Evolutionary conservation across 75 land plant species (phyloP).

Genomic region (Pinus tabuliformis): DNA sequence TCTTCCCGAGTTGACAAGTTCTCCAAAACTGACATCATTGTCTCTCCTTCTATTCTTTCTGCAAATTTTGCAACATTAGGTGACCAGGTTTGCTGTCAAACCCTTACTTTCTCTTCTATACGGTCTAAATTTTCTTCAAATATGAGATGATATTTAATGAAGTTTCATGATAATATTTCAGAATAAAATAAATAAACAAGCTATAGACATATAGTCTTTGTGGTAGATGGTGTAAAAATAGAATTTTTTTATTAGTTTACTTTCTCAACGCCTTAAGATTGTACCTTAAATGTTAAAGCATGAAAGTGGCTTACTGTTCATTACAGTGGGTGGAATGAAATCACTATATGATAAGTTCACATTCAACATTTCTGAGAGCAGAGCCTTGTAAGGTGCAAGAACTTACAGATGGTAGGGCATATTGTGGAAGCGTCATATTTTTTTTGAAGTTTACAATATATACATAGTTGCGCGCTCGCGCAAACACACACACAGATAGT

Average conservation of each 20-base stretch:
- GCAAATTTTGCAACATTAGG: conserved; percentile 93
- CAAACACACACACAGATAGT: not conserved
- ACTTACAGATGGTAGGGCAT: not conserved
- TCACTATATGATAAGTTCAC: too few species aligned
- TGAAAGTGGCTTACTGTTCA: not conserved
- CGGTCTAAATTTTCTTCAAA: not conserved
- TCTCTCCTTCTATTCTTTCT: conserved; percentile 94
- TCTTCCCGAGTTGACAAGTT: conserved; percentile 81
- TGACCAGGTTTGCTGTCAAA: conserved; percentile 65
- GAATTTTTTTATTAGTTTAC: not conserved
- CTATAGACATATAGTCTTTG: not conserved
- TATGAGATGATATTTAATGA: not conserved
- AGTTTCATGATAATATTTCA: not conserved
- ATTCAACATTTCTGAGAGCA: not conserved
- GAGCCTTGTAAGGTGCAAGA: not conserved
- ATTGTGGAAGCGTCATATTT: not conserved
- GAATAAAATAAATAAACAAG: not conserved
- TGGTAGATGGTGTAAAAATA: not conserved
- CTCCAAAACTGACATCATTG: conserved; percentile 87
- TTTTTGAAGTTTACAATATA: not conserved
- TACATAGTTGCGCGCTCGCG: too few species aligned
- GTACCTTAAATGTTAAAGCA: not conserved
- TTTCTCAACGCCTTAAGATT: not conserved
- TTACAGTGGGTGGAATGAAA: not conserved
- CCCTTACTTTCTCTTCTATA: not conserved